These are phyloP conservation scores for Gliomastix tumulicola DNA, from an alignment of 2,329 filamentous ascomycete species.

Conservation along the genomic window DNA sequence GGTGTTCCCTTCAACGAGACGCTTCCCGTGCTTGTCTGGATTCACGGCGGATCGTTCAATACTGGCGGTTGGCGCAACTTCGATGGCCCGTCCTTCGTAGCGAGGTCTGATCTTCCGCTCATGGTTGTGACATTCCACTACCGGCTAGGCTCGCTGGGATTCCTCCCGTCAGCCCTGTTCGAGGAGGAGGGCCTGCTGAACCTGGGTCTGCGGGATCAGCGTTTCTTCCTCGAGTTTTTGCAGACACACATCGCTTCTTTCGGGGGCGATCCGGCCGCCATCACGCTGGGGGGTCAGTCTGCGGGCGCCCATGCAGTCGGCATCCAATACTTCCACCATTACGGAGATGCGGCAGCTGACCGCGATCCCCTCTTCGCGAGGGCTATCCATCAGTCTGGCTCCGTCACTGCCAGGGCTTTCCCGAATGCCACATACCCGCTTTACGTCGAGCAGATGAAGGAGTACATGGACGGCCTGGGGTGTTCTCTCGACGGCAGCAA, in stretches of 20 bases:
- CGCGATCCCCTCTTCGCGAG: constrained; percentile 20
- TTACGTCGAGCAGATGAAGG: constrained; percentile 21
- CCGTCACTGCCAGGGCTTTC: constrained; percentile 26
- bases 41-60: constrained; percentile 29
- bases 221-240: constrained; percentile 44
- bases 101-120: constrained; percentile 26
- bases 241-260: constrained; percentile 44
- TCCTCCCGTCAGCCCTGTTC: constrained; percentile 32
- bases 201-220: constrained; percentile 45
- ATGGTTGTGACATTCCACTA: constrained; percentile 37
- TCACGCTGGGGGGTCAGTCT: constrained; percentile 48
- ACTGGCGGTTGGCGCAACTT: constrained; percentile 22
- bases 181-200: constrained; percentile 34
- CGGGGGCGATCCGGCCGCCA: constrained; percentile 41
- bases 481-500: constrained; percentile 18
- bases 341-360: constrained; percentile 17
- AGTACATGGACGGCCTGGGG: constrained; percentile 17
- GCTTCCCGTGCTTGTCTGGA: constrained; percentile 29
- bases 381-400: constrained; percentile 27
- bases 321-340: constrained; percentile 30
- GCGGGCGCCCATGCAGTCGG: constrained; percentile 37
- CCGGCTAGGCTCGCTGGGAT: constrained; percentile 27
- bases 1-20: constrained; percentile 22
- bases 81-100: constrained; percentile 23
- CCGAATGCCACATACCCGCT: constrained; percentile 23